Base-by-base conservation (phyloP, 257 asterid species). In the Cordia subcordata region DNA sequence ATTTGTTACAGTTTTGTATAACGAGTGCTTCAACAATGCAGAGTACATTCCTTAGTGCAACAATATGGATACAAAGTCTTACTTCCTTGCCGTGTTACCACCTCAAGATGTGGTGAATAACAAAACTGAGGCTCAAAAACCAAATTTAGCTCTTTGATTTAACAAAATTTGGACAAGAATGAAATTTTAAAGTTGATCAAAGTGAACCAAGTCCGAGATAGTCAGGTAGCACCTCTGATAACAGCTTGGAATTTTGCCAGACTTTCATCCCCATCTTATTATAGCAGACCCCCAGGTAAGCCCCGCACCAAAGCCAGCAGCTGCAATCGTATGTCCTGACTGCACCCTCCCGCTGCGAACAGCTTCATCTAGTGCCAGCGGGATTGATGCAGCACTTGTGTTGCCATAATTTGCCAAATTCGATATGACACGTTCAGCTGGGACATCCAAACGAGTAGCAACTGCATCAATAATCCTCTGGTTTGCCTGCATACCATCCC, bases 251-350 rank as follows among this genome's bases (percentile, higher is more conserved):
- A 51, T 16, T 50, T 19, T 20, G 49, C 33, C 37, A 22, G 23
- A 27, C 47, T 49, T 62, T 84, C 82, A 92, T 17, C 91, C 88
- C 99, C 97, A 93, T 77, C 97, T 81, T 45, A 93, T 22, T 47
- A 89, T 85, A 47, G 94, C 94, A 6, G 97, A 93, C 14, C 90
- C 97, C 97, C 99, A 93, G 4, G 96, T 89, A 65, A 89, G 96
- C 32, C 99, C 96, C 44, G 99, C 99, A 54, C 99, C 97, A 58
- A 93, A 88, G 10, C 99, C 99, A 45, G 99, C 95, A 35, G 97
- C 63, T 53, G 99, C 99, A 52, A 93, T 82, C 10, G 82, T 82
- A 65, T 93, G 83, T 10, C 99, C 97, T 1, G 77, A 62, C 66
- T 78, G 68, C 50, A 93, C 94, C 75, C 82, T 84, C 55, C 97